Evolutionary conservation across 2,329 filamentous ascomycete genomes (phyloP).

Genomic region (Verticillium albo-atrum): DNA sequence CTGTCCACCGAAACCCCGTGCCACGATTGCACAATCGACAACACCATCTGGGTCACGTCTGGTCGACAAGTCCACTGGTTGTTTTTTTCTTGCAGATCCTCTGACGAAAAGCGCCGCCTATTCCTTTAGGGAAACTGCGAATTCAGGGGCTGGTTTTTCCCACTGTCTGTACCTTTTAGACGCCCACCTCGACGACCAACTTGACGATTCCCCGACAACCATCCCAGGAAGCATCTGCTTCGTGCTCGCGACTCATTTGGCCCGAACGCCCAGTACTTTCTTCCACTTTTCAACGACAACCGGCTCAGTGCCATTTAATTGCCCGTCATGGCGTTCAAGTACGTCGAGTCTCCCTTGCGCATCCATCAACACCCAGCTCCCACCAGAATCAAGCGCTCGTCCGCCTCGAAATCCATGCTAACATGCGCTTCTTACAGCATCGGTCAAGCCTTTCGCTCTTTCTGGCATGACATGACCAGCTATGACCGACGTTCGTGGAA

Average conservation of each 20-base stretch:
- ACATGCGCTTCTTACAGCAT: slow-evolving; percentile 42
- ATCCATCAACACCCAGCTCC: background rate
- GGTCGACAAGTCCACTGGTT: background rate
- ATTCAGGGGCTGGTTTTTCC: background rate
- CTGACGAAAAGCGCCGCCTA: background rate
- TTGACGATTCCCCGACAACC: background rate
- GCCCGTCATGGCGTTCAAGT: slow-evolving; percentile 14
- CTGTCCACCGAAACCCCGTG: background rate
- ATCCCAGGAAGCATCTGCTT: background rate
- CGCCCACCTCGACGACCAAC: background rate
- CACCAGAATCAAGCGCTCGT: background rate
- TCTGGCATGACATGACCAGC: slow-evolving; percentile 90
- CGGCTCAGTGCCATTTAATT: background rate
- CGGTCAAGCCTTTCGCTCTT: slow-evolving; percentile 72
- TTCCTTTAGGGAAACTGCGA: background rate
- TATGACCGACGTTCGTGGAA: slow-evolving; percentile 58
- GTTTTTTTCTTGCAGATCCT: background rate
- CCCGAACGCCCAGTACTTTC: background rate
- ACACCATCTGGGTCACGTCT: background rate
- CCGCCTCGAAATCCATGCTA: background rate
- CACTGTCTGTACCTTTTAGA: background rate
- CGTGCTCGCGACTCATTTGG: background rate
- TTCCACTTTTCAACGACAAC: background rate
- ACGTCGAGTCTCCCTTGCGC: slow-evolving; percentile 2
- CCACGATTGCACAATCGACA: background rate